These are phyloP conservation scores for Lipomyces japonicus DNA, from an alignment of 805 yeast genomes.

Conservation along the genomic window DNA sequence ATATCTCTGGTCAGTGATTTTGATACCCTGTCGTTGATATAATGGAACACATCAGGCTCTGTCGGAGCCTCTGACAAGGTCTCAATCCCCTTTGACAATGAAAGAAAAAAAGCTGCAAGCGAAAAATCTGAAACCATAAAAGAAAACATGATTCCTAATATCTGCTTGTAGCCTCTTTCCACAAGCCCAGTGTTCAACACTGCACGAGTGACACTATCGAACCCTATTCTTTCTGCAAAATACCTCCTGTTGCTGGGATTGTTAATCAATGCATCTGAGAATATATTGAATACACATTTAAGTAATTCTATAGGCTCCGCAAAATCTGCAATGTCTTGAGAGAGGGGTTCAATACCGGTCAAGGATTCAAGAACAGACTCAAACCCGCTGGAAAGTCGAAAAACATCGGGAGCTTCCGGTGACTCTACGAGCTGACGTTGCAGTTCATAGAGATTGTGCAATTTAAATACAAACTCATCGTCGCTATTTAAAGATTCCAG, in stretches of 20 bases:
- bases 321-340: constrained; percentile 14
- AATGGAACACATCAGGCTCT: constrained; percentile 1
- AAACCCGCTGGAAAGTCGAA: constrained; percentile 27
- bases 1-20: constrained; percentile 17
- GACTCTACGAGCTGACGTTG: constrained; percentile 29
- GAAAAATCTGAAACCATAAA: constrained; percentile 28
- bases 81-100: constrained; percentile 20
- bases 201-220: background rate
- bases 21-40: constrained; percentile 11
- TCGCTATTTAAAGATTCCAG: constrained; percentile 21
- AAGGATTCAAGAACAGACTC: constrained; percentile 26
- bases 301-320: constrained; percentile 29
- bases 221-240: constrained; percentile 19
- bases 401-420: constrained; percentile 28
- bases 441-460: constrained; percentile 27
- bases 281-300: constrained; percentile 26
- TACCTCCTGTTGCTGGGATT: constrained; percentile 19
- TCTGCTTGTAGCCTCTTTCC: constrained; percentile 13
- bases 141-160: constrained; percentile 26
- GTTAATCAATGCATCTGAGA: constrained; percentile 22
- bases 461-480: constrained; percentile 24
- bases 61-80: constrained; percentile 1
- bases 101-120: constrained; percentile 24
- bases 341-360: constrained; percentile 2
- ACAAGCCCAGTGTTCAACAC: constrained; percentile 12